Evolutionary conservation across 768 basidiomycete genomes (phyloP).

Genomic region (Russula virescens): DNA sequence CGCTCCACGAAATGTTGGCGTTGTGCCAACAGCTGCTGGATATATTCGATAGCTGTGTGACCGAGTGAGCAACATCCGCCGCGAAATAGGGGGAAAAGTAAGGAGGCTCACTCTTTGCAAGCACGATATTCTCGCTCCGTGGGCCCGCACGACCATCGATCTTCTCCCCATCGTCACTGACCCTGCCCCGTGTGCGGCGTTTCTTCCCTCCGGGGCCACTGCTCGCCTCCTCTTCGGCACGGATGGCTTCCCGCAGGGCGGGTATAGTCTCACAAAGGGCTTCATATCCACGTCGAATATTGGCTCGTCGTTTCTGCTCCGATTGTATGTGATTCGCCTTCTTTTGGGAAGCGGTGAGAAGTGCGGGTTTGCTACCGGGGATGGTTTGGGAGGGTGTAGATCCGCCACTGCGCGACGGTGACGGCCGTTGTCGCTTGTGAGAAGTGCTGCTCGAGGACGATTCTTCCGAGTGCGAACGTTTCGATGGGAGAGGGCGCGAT

Average conservation of each 20-base stretch:
- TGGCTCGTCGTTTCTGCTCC: conserved; percentile 90
- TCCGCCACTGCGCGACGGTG: conserved; percentile 14
- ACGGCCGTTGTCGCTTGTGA: conserved; percentile 18
- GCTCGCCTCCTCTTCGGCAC: conserved; percentile 61
- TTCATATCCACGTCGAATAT: conserved; percentile 86
- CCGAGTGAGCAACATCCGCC: conserved; percentile 1
- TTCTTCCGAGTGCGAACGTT: conserved; percentile 22
- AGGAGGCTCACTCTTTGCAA: conserved; percentile 72
- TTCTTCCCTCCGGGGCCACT: conserved; percentile 31
- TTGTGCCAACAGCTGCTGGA: conserved; percentile 59
- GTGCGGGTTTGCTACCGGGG: conserved; percentile 31
- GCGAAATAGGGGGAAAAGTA: conserved; percentile 8
- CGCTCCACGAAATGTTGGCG: conserved; percentile 53
- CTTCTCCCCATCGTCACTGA: conserved; percentile 51
- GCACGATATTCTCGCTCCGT: conserved; percentile 83
- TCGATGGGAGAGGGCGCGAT: conserved; percentile 15
- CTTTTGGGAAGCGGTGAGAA: conserved; percentile 80
- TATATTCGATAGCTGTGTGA: conserved; percentile 74
- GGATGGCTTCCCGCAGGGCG: conserved; percentile 71
- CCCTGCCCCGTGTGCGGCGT: conserved; percentile 25
- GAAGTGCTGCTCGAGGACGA: conserved; percentile 5
- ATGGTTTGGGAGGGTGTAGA: conserved; percentile 19
- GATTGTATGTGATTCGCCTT: conserved; percentile 92
- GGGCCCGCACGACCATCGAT: conserved; percentile 84
- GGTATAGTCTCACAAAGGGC: conserved; percentile 82